Evolutionary conservation across 1,284 basidiomycete genomes (phyloP).

Genomic region (Malassezia cuniculi): DNA sequence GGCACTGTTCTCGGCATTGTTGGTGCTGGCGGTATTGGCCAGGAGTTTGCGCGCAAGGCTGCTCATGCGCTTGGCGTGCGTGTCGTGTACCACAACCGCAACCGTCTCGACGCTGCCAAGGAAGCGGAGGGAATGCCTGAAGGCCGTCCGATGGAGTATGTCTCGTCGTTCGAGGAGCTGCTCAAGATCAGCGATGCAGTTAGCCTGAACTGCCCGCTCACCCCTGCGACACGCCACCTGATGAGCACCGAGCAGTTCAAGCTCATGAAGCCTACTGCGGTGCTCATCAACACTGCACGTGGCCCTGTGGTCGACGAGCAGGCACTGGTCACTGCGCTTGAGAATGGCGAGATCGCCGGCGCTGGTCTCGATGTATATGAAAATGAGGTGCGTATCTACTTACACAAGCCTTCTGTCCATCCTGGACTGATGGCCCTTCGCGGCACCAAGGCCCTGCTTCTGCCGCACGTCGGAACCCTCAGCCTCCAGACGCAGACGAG

Average conservation of each 20-base stretch:
- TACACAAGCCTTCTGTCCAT: constrained; percentile 20
- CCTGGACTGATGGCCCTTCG: constrained; percentile 18
- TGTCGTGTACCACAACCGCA: constrained; percentile 36
- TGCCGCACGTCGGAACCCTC: constrained; percentile 38
- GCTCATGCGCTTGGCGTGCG: constrained; percentile 31
- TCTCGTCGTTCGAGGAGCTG: constrained; percentile 44
- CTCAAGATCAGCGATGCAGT: constrained; percentile 47
- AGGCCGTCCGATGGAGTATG: constrained; percentile 27
- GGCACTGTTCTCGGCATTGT: constrained; percentile 34
- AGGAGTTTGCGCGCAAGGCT: constrained; percentile 31
- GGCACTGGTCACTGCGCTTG: constrained; percentile 27
- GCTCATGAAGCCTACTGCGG: constrained; percentile 44
- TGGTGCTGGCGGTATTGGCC: constrained; percentile 36
- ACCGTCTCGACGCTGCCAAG: constrained; percentile 14
- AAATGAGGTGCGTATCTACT: constrained; percentile 55
- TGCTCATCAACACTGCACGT: constrained; percentile 49
- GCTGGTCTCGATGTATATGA: constrained; percentile 80
- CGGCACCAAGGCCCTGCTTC: constrained; percentile 23
- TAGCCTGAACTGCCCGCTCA: constrained; percentile 49
- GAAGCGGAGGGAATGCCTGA: constrained; percentile 37
- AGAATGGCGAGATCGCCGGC: constrained; percentile 47
- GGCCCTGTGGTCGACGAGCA: constrained; percentile 48
- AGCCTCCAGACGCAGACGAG: constrained; percentile 43
- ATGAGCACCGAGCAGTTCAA: constrained; percentile 45
- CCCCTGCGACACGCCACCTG: constrained; percentile 45